These are phyloP conservation scores for Triticum timopheevii DNA, from an alignment of 176 grass and related monocot genomes.

Conservation along the genomic window DNA sequence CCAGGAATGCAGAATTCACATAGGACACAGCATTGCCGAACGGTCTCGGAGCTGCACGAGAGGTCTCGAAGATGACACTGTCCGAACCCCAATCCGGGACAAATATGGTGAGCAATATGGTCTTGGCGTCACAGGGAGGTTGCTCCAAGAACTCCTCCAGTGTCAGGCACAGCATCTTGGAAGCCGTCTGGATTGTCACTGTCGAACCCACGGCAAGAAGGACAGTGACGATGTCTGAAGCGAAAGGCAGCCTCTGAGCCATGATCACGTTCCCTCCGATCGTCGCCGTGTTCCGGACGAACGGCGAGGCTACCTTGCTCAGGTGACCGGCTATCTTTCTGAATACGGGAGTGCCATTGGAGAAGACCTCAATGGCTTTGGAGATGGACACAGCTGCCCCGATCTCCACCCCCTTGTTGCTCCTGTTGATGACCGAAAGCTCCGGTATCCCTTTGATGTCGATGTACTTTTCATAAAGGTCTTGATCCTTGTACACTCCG, in stretches of 20 bases:
- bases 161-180: constrained; percentile 44
- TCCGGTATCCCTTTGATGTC: constrained; percentile 65
- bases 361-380: constrained; percentile 64
- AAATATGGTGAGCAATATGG: constrained; percentile 61
- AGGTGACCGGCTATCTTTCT: constrained; percentile 67
- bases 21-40: constrained; percentile 86
- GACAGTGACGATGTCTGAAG: constrained; percentile 73
- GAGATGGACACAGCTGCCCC: constrained; percentile 75
- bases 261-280: constrained; percentile 82
- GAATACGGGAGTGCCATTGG: constrained; percentile 46
- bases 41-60: constrained; percentile 66
- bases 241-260: constrained; percentile 61
- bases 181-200: constrained; percentile 46
- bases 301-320: constrained; percentile 63
- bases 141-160: constrained; percentile 82
- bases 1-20: constrained; percentile 83
- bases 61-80: constrained; percentile 71
- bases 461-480: constrained; percentile 58
- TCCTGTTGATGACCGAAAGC: constrained; percentile 48
- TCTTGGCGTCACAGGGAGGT: constrained; percentile 58
- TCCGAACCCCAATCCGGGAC: constrained; percentile 58
- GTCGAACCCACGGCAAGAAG: constrained; percentile 59
- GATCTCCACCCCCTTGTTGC: constrained; percentile 54
- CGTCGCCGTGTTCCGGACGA: constrained; percentile 76
- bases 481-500: constrained; percentile 74